These are phyloP conservation scores for Lasiodiplodia hormozganensis DNA, from an alignment of 2,329 filamentous ascomycete species.

Conservation along the genomic window DNA sequence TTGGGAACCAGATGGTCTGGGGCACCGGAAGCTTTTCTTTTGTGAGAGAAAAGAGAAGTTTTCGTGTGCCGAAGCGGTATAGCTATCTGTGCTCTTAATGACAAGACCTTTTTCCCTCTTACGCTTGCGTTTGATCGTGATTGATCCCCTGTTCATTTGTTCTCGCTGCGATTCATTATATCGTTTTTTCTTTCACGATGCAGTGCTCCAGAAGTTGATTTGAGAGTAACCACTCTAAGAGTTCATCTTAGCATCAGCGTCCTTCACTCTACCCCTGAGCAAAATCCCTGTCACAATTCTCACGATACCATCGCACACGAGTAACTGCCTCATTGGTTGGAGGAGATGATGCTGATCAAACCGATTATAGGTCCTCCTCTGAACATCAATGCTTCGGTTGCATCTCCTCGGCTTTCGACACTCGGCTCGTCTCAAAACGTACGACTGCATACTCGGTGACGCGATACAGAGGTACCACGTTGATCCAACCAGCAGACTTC, in stretches of 20 bases:
- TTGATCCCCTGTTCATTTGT: neutral
- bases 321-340: neutral
- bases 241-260: too few relatives aligned
- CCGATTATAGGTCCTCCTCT: neutral
- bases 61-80: neutral
- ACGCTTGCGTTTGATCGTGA: neutral
- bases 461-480: constrained; percentile 10
- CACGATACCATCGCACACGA: neutral
- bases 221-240: too few relatives aligned
- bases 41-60: neutral
- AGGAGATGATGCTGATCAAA: neutral
- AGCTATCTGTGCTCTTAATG: constrained; percentile 17
- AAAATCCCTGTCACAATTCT: too few relatives aligned
- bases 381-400: neutral
- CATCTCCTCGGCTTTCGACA: neutral
- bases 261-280: too few relatives aligned
- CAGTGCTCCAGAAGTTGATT: neutral
- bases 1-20: neutral
- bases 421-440: neutral
- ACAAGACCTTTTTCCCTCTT: constrained; percentile 5
- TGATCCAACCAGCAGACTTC: neutral
- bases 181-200: neutral
- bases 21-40: neutral
- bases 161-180: neutral
- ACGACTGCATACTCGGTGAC: neutral